These are phyloP conservation scores for Pinus albicaulis DNA, from an alignment of 75 land plant genomes.

Conservation along the genomic window DNA sequence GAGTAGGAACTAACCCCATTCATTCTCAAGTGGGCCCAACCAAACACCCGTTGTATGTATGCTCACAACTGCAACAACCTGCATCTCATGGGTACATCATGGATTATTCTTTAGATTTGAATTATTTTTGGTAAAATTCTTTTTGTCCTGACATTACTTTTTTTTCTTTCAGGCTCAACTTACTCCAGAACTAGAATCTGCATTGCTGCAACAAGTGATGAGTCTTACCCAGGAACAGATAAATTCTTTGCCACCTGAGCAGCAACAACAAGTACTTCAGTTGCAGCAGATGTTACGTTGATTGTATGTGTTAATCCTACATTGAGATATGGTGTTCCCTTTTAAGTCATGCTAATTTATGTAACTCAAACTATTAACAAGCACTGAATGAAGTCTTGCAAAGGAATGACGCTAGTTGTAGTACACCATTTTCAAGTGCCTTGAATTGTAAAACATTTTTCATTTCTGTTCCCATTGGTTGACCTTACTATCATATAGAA, in stretches of 20 bases:
- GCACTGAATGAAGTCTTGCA: too few species aligned
- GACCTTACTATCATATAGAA: too few species aligned
- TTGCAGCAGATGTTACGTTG: slow-evolving; percentile 72
- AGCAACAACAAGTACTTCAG: slow-evolving; percentile 80
- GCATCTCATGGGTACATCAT: not conserved
- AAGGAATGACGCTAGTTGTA: too few species aligned
- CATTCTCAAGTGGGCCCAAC: not conserved
- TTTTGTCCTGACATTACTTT: not conserved
- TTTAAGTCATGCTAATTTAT: too few species aligned
- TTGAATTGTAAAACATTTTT: too few species aligned
- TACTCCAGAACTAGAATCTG: slow-evolving; percentile 45
- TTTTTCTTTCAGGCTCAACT: slow-evolving; percentile 15
- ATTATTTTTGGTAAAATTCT: too few species aligned
- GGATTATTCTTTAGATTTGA: not conserved
- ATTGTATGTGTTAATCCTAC: not conserved
- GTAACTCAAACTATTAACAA: too few species aligned
- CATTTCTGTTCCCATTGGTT: too few species aligned
- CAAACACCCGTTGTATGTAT: not conserved
- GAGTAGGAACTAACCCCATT: not conserved
- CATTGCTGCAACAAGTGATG: slow-evolving; percentile 80
- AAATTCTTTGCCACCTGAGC: slow-evolving; percentile 80
- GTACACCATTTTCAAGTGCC: too few species aligned
- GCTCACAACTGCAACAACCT: slow-evolving; percentile 2
- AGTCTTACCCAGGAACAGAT: slow-evolving; percentile 88
- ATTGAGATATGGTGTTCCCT: too few species aligned